Evolutionary conservation across 2,329 filamentous ascomycete genomes (phyloP), one percentile per base, ranked within the genome.

Genomic region (Ceratocystiopsis sp.): DNA sequence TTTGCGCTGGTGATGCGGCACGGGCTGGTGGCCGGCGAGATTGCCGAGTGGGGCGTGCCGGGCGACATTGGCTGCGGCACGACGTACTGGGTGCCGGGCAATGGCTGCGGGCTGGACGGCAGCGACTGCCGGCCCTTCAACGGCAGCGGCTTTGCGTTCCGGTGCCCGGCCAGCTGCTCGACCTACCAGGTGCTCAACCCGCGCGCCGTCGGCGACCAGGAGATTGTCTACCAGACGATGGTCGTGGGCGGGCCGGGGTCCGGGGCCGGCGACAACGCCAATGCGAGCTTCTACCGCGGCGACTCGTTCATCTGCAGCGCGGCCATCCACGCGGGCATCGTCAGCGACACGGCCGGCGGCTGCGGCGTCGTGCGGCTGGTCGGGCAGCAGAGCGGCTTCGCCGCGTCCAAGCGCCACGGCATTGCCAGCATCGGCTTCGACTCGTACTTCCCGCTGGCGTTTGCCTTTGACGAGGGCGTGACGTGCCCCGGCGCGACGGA

Each of bases 361-460:
- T 89, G 83, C 51, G 83, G 82, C 42, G 77, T 84, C 2, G 66
- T 83, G 18, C 65, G 67, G 16, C 64, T 84, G 13, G 64, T 73
- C 15, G 82, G 82, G 15, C 69, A 77, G 41, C 71, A 75, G 48
- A 63, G 65, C 46, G 61, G 66, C 42, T 87, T 75, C 54, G 64
- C 68, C 29, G 68, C 72, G 37, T 77, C 78, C 11, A 70, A 73
- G 40, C 68, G 68, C n/a, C 68, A 93, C 54, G 84, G 80, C 42
- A 85, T 96, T 49, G 61, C 66, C 25, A 93, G 85, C 49, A 67
- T 84, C 43, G 71, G 61, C 5, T 98, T 98, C 56, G 74, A 86
- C 48, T 89, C 85, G 0, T 85, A 84, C 50, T 98, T 98, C 53
- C 91, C 91, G 1, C 78, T 84, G 29, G 80, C 86, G 0, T 95